phyloP scores from a whole-genome alignment of 2,329 filamentous ascomycete genomes.

The Cercospora berteroae region DNA sequence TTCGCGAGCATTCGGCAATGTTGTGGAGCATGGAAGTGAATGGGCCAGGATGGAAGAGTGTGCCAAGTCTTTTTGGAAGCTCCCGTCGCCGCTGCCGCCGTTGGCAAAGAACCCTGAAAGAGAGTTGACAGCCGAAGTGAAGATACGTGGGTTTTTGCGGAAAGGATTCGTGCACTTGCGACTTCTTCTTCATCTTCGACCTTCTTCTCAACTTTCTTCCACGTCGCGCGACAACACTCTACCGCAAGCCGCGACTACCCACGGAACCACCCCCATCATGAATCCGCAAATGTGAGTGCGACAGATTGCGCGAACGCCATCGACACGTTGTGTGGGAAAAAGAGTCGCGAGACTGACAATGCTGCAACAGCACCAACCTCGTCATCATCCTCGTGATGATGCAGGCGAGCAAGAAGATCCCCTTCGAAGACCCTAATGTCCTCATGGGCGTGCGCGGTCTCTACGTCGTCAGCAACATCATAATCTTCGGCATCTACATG shows the following conservation, averaged over 20 bases:
- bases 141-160: slow-evolving; percentile 1
- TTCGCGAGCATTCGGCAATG: not conserved
- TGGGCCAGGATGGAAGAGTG: not conserved
- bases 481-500: slow-evolving; percentile 81
- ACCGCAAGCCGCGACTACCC: slow-evolving; percentile 1
- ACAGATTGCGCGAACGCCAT: slow-evolving; percentile 10
- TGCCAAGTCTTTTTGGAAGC: not conserved
- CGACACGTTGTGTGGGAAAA: too few species aligned
- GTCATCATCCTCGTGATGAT: slow-evolving; percentile 96
- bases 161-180: not conserved
- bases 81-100: not conserved
- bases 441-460: slow-evolving; percentile 62
- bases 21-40: not conserved
- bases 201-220: not conserved
- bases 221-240: not conserved
- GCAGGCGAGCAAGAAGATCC: slow-evolving; percentile 94
- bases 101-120: not conserved
- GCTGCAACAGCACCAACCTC: slow-evolving; percentile 71
- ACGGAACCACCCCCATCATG: slow-evolving; percentile 29
- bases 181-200: not conserved
- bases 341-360: slow-evolving; percentile 12
- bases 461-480: slow-evolving; percentile 70
- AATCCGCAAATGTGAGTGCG: slow-evolving; percentile 36
- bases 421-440: slow-evolving; percentile 82
- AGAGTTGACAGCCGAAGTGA: not conserved